Evolutionary conservation across 116 monocot species (phyloP).

Genomic region (Papilionanthe hybrid): DNA sequence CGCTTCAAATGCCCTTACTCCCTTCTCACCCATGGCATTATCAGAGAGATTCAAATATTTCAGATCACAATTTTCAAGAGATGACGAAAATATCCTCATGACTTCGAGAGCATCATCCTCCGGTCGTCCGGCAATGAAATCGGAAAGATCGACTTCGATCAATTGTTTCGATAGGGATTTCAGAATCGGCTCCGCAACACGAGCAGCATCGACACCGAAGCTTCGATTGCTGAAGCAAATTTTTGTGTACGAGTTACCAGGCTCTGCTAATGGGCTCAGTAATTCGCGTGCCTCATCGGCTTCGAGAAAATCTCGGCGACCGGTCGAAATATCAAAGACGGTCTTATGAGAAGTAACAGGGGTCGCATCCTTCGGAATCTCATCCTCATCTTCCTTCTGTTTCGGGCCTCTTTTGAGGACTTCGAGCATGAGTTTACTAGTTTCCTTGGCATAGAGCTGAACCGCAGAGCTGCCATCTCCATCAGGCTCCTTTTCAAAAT

Average conservation of each 20-base stretch:
- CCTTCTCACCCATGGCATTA: slow-evolving; percentile 90
- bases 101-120: slow-evolving; percentile 88
- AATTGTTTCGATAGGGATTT: slow-evolving; percentile 54
- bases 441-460: slow-evolving; percentile 81
- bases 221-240: slow-evolving; percentile 82
- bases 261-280: slow-evolving; percentile 38
- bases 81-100: slow-evolving; percentile 65
- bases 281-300: slow-evolving; percentile 68
- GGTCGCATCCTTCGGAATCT: background rate
- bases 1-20: slow-evolving; percentile 65
- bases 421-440: slow-evolving; percentile 69
- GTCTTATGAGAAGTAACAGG: slow-evolving; percentile 6
- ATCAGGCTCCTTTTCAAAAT: slow-evolving; percentile 56
- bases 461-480: slow-evolving; percentile 89
- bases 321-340: slow-evolving; percentile 69
- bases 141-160: slow-evolving; percentile 65
- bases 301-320: slow-evolving; percentile 59
- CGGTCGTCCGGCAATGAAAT: slow-evolving; percentile 70
- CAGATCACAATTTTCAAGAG: slow-evolving; percentile 46
- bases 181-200: slow-evolving; percentile 56
- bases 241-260: slow-evolving; percentile 46
- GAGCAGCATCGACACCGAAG: slow-evolving; percentile 66
- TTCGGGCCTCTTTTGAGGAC: slow-evolving; percentile 50
- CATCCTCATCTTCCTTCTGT: slow-evolving; percentile 18
- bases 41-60: slow-evolving; percentile 64